Conservation (phyloP, 1,284 basidiomycete species). For the Leucocoprinus gongylophorus region DNA sequence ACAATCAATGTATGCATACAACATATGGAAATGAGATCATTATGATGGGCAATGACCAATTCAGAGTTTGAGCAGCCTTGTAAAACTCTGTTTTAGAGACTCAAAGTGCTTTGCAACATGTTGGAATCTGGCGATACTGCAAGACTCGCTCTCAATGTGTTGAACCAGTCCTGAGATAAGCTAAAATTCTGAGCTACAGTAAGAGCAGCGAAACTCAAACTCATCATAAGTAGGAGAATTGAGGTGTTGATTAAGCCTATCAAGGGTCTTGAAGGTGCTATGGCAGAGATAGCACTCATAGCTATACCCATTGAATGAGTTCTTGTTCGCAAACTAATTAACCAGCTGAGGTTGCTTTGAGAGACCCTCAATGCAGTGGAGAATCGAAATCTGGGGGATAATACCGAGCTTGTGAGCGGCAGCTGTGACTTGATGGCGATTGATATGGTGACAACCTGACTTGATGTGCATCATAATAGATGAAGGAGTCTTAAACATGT, state of each 20-base stretch:
- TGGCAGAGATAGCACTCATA: conserved; percentile 38
- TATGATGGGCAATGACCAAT: too few species aligned
- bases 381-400: conserved; percentile 13
- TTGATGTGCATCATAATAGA: conserved; percentile 15
- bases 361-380: conserved; percentile 3
- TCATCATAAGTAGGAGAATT: conserved; percentile 25
- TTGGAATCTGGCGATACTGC: conserved; percentile 13
- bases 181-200: conserved; percentile 11
- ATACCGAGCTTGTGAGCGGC: conserved; percentile 14
- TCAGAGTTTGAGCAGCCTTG: conserved; percentile 8
- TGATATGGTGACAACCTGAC: conserved; percentile 14
- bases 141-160: conserved; percentile 17
- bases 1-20: too few species aligned
- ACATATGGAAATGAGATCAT: too few species aligned
- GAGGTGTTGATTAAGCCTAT: conserved; percentile 28
- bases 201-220: conserved; percentile 13
- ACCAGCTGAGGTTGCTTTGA: not conserved
- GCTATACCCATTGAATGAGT: conserved; percentile 29
- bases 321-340: conserved; percentile 25
- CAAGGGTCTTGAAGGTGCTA: conserved; percentile 20
- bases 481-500: conserved; percentile 13
- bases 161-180: conserved; percentile 16
- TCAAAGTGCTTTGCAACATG: conserved; percentile 13
- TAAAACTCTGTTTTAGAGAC: conserved; percentile 9
- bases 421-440: conserved; percentile 15